Percentiles rank a stretch among this genome's conserved stretches.
Conservation (phyloP, 2,329 filamentous ascomycete genomes). For the Fusarium pseudocircinatum region DNA sequence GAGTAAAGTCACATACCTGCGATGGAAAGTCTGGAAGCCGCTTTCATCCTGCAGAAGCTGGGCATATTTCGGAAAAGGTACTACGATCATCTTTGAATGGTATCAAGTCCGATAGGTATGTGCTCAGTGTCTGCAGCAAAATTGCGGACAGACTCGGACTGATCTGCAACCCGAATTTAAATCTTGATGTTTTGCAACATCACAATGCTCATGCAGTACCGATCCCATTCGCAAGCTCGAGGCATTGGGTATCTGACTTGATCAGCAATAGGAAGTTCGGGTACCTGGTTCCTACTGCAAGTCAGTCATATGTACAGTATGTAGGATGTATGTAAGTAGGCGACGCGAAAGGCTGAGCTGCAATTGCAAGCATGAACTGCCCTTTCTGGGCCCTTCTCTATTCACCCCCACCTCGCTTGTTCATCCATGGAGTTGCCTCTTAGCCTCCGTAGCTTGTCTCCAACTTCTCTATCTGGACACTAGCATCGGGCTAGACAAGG, state of each 20-base stretch:
- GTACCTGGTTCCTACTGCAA: conserved; percentile 16
- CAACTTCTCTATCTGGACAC: conserved; percentile 35
- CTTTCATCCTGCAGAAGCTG: conserved; percentile 4
- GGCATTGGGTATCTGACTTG: conserved; percentile 12
- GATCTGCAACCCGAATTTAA: conserved; percentile 30
- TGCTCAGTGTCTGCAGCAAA: not conserved
- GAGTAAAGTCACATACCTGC: conserved; percentile 30
- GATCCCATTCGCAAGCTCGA: conserved; percentile 22
- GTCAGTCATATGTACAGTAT: not conserved
- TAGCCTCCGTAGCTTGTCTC: conserved; percentile 15
- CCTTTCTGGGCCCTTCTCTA: conserved; percentile 7
- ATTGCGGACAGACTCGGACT: not conserved
- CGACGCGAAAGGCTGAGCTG: conserved; percentile 13
- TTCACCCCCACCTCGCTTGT: conserved; percentile 28
- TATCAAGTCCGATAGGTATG: not conserved
- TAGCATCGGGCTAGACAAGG: conserved; percentile 38
- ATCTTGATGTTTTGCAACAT: conserved; percentile 18
- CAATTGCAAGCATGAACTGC: conserved; percentile 33
- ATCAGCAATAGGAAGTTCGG: not conserved
- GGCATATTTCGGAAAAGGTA: not conserved
- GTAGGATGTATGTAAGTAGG: not conserved
- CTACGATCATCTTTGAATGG: not conserved
- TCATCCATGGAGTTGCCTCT: conserved; percentile 6
- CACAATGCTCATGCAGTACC: conserved; percentile 1
- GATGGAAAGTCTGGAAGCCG: conserved; percentile 34